Evolutionary conservation across 2,329 filamentous ascomycete species (phyloP), one percentile per base, ranked within the genome.

Genomic region (Phialocephala subalpina): DNA sequence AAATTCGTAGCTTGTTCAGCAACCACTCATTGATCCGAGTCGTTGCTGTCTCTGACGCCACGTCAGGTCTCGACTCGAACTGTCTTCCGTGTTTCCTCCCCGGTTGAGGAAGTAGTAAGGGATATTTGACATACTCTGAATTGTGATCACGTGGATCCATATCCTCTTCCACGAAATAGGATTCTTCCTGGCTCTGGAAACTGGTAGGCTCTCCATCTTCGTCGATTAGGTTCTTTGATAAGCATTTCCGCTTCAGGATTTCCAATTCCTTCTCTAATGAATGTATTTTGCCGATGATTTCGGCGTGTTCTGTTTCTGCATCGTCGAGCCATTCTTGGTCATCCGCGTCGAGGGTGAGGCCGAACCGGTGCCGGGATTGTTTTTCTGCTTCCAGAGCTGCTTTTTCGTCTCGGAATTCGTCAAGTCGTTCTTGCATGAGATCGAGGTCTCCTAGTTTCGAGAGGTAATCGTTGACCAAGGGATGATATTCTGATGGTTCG

Each of bases 21-120:
- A 74, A 58, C 70, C 72, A 75, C 22, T 67, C 25, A 66, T 74
- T 71, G 22, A 75, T 69, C 7, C 62, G 25, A 7, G 9, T 49
- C 2, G 27, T 56, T 8, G 52, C 22, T 38, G 16, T 62, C 52
- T 49, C 62, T 60, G 4, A 55, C 16, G 3, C 60, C 25, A 47
- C 65, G 38, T 63, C 47, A 60, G 57, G 49, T 25, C 33, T n/a
- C 9, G 38, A 56, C 33, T 59, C n/a, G 42, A 58, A 58, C 35
- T 56, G 35, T n/a, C 53, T 25, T 42, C 45, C 4, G 35, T 49
- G 36, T 40, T 57, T 67, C 9, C 12, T 29, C 2, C 55, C 58
- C 20, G 56, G 57, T 33, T 62, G 64, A 36, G 65, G 66, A 5
- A 74, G 62, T 12, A 70, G 60, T 27, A 63, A 7, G 1, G 72